Evolutionary conservation across 176 grass and related monocot species (phyloP).

Genomic region (Aegilops speltoides): DNA sequence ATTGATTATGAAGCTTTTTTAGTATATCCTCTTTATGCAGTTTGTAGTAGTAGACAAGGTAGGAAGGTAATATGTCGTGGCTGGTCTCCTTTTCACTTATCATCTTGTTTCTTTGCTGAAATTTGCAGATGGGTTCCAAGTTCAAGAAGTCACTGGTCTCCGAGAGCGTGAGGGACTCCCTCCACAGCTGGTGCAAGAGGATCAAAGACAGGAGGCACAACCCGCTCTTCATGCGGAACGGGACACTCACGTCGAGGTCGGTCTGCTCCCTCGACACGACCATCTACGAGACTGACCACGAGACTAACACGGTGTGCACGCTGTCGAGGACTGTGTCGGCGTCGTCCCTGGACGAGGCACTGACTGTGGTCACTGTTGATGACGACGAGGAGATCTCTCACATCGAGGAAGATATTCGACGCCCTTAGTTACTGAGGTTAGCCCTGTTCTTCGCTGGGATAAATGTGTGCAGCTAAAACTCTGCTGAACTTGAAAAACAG

Average conservation of each 20-base stretch:
- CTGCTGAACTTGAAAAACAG: not conserved
- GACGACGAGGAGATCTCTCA: slow-evolving; percentile 29
- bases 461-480: not conserved
- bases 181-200: slow-evolving; percentile 91
- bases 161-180: slow-evolving; percentile 78
- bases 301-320: slow-evolving; percentile 75
- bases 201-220: slow-evolving; percentile 66
- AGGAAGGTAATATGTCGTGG: not conserved
- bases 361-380: slow-evolving; percentile 30
- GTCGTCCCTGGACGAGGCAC: slow-evolving; percentile 61
- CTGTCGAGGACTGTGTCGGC: slow-evolving; percentile 69
- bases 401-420: slow-evolving; percentile 30
- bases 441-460: not conserved
- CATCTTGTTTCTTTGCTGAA: not conserved
- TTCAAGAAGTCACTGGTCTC: slow-evolving; percentile 85
- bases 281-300: slow-evolving; percentile 63
- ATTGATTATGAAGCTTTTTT: not conserved
- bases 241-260: slow-evolving; percentile 44
- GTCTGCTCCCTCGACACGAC: slow-evolving; percentile 80
- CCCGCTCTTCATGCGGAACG: slow-evolving; percentile 33
- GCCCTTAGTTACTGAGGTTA: not conserved
- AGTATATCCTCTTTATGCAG: not conserved
- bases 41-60: not conserved
- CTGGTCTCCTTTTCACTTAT: not conserved
- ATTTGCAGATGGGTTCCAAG: slow-evolving; percentile 83